A percentile compares a stretch with the other conserved stretches of the same genome.
Conservation (phyloP, 495 filamentous ascomycete species). For the Tuber indicum region DNA sequence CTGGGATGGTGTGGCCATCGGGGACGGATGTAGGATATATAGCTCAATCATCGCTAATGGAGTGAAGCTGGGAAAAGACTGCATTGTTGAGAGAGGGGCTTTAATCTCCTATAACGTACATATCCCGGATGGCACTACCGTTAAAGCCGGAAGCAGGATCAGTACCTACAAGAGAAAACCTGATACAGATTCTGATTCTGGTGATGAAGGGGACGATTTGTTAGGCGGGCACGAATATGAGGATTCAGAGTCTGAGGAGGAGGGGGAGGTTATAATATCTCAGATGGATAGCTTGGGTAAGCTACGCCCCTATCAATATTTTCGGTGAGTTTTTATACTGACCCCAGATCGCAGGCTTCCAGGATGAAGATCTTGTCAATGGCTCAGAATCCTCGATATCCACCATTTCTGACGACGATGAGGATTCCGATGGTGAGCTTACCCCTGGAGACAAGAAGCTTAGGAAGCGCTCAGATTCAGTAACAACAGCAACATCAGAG, state of each 20-base stretch:
- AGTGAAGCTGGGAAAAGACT: conserved; percentile 62
- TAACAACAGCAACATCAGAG: conserved; percentile 48
- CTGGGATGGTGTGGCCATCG: conserved; percentile 77
- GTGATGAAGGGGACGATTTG: conserved; percentile 52
- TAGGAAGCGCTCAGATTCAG: conserved; percentile 23
- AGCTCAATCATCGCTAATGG: conserved; percentile 70
- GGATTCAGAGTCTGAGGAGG: conserved; percentile 48
- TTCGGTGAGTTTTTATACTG: conserved; percentile 33
- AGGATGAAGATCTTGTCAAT: conserved; percentile 56
- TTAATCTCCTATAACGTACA: conserved; percentile 73
- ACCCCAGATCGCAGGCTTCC: conserved; percentile 56
- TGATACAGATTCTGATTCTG: conserved; percentile 51
- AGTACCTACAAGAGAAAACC: conserved; percentile 50
- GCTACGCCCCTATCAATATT: conserved; percentile 14
- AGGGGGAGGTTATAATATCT: conserved; percentile 49
- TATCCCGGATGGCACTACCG: conserved; percentile 54
- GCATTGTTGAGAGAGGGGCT: conserved; percentile 61
- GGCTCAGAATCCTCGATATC: conserved; percentile 75
- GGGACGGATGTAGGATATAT: conserved; percentile 61
- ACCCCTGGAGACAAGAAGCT: conserved; percentile 33
- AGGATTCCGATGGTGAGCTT: conserved; percentile 42
- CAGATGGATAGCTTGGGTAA: conserved; percentile 52
- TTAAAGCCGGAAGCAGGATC: conserved; percentile 52
- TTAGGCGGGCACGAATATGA: conserved; percentile 52
- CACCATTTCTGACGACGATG: conserved; percentile 48